Conservation (phyloP, 1,284 basidiomycete genomes). For the Phenoliferia sp. region DNA sequence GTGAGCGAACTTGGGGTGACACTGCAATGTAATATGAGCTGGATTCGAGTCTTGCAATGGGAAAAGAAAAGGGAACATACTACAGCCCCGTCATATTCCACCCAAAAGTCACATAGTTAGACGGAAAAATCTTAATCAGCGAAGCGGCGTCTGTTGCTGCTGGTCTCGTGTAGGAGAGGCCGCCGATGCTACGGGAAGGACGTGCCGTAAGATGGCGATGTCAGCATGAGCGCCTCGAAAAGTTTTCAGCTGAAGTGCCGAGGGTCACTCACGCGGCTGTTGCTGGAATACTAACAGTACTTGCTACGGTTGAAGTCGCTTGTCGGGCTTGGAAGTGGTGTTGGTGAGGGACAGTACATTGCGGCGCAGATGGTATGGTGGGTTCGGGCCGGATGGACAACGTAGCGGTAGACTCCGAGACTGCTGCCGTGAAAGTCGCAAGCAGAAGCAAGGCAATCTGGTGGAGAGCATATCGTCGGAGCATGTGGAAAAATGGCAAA, state of each 20-base stretch:
- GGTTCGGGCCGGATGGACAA: too few species aligned
- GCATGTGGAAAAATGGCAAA: too few species aligned
- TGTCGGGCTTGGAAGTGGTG: constrained; percentile 7
- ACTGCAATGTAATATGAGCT: not conserved
- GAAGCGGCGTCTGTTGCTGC: constrained; percentile 65
- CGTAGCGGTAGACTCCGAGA: not conserved
- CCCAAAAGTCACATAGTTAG: constrained; percentile 72
- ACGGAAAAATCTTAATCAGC: constrained; percentile 74
- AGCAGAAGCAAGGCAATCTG: too few species aligned
- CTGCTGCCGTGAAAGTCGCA: not conserved
- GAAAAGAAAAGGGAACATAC: constrained; percentile 1
- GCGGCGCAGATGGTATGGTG: not conserved
- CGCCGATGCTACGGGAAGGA: constrained; percentile 53
- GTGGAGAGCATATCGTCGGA: too few species aligned
- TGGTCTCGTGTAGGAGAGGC: constrained; percentile 69
- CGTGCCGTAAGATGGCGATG: not conserved
- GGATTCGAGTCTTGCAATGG: not conserved
- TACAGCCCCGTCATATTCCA: constrained; percentile 80
- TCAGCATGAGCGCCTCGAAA: too few species aligned
- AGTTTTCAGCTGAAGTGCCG: too few species aligned
- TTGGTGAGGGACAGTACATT: not conserved
- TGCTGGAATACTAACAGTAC: constrained; percentile 14
- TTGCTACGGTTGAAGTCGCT: not conserved
- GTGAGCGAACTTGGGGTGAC: constrained; percentile 68
- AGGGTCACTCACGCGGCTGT: constrained; percentile 25